phyloP scores from a whole-genome alignment of 2,329 filamentous ascomycete species.

The Penicillium freii region DNA sequence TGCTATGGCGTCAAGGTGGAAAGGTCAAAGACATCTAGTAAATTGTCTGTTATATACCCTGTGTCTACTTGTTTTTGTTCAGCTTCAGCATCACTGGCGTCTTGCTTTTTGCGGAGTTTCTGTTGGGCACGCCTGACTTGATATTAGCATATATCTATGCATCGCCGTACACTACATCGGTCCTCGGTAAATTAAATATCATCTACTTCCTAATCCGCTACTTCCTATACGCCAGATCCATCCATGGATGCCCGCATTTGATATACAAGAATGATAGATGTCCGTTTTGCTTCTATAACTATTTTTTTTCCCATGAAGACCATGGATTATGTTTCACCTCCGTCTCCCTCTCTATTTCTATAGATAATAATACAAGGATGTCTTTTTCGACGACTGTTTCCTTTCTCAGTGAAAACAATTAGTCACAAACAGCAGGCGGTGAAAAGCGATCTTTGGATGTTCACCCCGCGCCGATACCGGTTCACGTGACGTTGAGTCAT shows the following conservation, averaged over 20 bases:
- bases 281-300: background rate
- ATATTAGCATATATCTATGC: constrained; percentile 6
- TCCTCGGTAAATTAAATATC: constrained; percentile 1
- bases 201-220: background rate
- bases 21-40: constrained; percentile 35
- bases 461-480: constrained; percentile 28
- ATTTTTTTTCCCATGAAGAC: no score
- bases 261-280: background rate
- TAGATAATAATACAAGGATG: background rate
- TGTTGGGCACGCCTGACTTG: constrained; percentile 7
- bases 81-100: constrained; percentile 24
- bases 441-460: background rate
- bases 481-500: constrained; percentile 29
- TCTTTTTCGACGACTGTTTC: background rate
- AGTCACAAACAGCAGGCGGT: background rate
- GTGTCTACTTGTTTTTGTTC: constrained; percentile 9
- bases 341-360: no score
- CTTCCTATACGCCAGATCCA: background rate
- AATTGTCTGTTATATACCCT: constrained; percentile 9
- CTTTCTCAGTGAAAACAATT: background rate
- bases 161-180: background rate
- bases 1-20: constrained; percentile 15
- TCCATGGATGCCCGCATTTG: background rate
- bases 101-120: constrained; percentile 12
- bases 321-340: no score